Evolutionary conservation across 2,329 filamentous ascomycete genomes (phyloP).

Genomic region (Plectosphaerella cucumerina): DNA sequence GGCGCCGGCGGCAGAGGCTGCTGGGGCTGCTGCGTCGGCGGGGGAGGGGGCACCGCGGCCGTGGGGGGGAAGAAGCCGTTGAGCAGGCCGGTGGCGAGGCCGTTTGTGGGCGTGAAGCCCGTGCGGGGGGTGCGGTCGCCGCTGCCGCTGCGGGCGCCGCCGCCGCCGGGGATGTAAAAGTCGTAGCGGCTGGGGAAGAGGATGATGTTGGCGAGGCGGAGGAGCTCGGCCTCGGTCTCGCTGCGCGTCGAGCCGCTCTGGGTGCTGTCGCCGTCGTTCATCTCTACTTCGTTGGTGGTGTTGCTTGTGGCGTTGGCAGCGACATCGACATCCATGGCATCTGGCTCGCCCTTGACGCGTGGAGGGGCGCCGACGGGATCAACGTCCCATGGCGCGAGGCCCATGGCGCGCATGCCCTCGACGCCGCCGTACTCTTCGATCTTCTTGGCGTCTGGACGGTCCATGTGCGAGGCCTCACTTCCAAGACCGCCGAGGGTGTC

Average conservation of each 20-base stretch:
- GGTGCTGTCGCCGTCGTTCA: conserved; percentile 12
- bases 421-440: conserved; percentile 47
- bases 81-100: neutral
- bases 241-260: conserved; percentile 22
- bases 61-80: neutral
- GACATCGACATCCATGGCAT: conserved; percentile 22
- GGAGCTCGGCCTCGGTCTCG: conserved; percentile 46
- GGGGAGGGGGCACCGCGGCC: neutral
- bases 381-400: conserved; percentile 46
- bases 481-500: conserved; percentile 48
- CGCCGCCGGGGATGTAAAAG: conserved; percentile 13
- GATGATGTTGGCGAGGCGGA: conserved; percentile 52
- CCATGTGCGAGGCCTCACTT: conserved; percentile 46
- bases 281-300: conserved; percentile 9
- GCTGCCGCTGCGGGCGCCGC: conserved; percentile 9
- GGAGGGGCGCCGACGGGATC: conserved; percentile 26
- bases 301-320: neutral
- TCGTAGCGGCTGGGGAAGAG: conserved; percentile 38
- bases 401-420: conserved; percentile 53
- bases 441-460: conserved; percentile 44
- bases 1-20: neutral
- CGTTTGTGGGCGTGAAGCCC: conserved; percentile 2
- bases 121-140: conserved; percentile 12
- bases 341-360: conserved; percentile 13
- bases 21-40: neutral